Conservation (phyloP, 768 basidiomycete species). For the Saitozyma sp. region DNA sequence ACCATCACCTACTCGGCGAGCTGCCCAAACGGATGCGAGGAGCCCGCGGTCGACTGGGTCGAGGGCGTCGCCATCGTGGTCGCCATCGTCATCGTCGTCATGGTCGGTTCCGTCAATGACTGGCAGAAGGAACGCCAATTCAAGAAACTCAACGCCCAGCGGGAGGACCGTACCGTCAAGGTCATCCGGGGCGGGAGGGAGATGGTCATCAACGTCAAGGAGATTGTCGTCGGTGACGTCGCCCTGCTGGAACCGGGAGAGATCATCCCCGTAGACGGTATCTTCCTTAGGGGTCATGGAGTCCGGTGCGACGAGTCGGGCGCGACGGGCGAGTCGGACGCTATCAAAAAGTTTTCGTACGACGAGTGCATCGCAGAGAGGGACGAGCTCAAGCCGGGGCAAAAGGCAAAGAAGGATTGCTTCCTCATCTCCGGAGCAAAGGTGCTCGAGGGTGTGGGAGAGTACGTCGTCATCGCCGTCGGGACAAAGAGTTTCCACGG, state of each 20-base stretch:
- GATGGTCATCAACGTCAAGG: constrained; percentile 69
- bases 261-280: constrained; percentile 90
- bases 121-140: constrained; percentile 99
- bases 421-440: constrained; percentile 89
- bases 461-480: constrained; percentile 87
- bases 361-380: constrained; percentile 67
- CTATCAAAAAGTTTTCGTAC: constrained; percentile 83
- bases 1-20: constrained; percentile 52
- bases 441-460: constrained; percentile 90
- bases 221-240: constrained; percentile 92
- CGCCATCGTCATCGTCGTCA: constrained; percentile 59
- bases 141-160: constrained; percentile 84
- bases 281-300: constrained; percentile 89
- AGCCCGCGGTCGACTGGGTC: constrained; percentile 92
- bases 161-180: constrained; percentile 88
- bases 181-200: constrained; percentile 72
- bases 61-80: constrained; percentile 67
- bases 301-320: constrained; percentile 95
- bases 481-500: constrained; percentile 93
- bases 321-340: constrained; percentile 94
- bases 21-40: constrained; percentile 52
- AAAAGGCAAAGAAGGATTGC: constrained; percentile 73
- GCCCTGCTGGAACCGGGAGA: constrained; percentile 92
- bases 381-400: constrained; percentile 48
- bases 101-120: constrained; percentile 93